phyloP scores from a whole-genome alignment of 441 rosid species.

The Viola pubescens region DNA sequence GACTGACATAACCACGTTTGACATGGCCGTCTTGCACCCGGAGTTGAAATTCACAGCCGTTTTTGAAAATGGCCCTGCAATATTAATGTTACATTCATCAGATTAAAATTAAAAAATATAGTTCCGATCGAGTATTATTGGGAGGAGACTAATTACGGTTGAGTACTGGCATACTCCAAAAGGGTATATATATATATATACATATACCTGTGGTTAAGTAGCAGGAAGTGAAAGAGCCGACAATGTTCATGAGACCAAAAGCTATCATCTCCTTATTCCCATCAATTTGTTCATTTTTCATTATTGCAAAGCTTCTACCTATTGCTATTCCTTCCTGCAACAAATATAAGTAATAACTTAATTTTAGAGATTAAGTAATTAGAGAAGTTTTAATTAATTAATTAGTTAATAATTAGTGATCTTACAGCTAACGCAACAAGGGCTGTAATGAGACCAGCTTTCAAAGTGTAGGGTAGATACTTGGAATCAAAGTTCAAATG shows the following conservation, averaged over 20 bases:
- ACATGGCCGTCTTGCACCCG: conserved; percentile 61
- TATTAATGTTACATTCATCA: not conserved
- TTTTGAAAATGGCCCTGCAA: conserved; percentile 82
- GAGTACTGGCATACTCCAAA: not conserved
- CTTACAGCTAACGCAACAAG: conserved; percentile 70
- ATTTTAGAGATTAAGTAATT: not conserved
- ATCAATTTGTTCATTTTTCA: conserved; percentile 67
- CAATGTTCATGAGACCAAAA: conserved; percentile 77
- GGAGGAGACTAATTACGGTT: too few species aligned
- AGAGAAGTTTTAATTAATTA: not conserved
- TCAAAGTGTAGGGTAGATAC: conserved; percentile 41
- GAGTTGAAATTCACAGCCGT: conserved; percentile 82
- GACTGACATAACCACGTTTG: conserved; percentile 68
- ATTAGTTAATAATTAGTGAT: conserved; percentile 1
- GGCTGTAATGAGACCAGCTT: conserved; percentile 66
- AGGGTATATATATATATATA: too few species aligned
- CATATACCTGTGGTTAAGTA: conserved; percentile 82
- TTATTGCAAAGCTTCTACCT: conserved; percentile 73
- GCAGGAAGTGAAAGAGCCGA: conserved; percentile 82
- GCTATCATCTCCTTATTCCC: conserved; percentile 92
- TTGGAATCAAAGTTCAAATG: conserved; percentile 44
- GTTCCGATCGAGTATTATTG: too few species aligned
- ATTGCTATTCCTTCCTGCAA: conserved; percentile 88
- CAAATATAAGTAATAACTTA: not conserved
- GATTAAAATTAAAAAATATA: not conserved